These are phyloP conservation scores for Sarocladiaceae sp. DNA, from an alignment of 2,329 filamentous ascomycete genomes.

Conservation along the genomic window DNA sequence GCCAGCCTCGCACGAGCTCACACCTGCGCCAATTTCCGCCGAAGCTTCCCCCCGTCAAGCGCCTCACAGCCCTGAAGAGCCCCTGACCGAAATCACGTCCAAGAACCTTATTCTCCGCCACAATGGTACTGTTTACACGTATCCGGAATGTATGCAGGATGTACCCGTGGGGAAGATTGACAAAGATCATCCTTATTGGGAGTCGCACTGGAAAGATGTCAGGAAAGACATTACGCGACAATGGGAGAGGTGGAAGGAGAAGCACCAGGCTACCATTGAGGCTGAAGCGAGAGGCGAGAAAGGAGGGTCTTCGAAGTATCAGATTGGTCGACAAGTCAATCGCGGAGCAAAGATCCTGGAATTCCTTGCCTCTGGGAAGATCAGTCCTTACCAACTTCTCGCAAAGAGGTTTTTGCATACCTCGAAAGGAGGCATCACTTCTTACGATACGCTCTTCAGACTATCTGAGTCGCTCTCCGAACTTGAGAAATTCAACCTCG, in stretches of 20 bases:
- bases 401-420: constrained; percentile 44
- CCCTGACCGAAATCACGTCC: constrained; percentile 38
- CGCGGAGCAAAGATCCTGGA: constrained; percentile 48
- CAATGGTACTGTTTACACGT: constrained; percentile 44
- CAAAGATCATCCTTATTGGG: constrained; percentile 50
- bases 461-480: constrained; percentile 50
- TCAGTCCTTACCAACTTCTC: constrained; percentile 54
- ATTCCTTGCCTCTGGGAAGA: constrained; percentile 44
- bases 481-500: constrained; percentile 48
- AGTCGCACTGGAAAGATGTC: constrained; percentile 46
- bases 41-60: constrained; percentile 11
- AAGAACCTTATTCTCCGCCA: constrained; percentile 41
- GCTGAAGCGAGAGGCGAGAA: constrained; percentile 27
- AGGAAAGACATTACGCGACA: constrained; percentile 37
- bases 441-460: constrained; percentile 55
- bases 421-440: constrained; percentile 36
- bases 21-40: constrained; percentile 8
- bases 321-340: constrained; percentile 53
- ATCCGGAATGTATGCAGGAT: constrained; percentile 47
- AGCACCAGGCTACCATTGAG: constrained; percentile 34
- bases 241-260: constrained; percentile 44
- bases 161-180: constrained; percentile 50
- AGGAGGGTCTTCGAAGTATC: constrained; percentile 40
- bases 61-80: background rate
- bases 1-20: constrained; percentile 6